Evolutionary conservation across 306 rosid species (phyloP), one percentile per base, ranked within the genome.

Genomic region (Sphenostylis stenocarpa): DNA sequence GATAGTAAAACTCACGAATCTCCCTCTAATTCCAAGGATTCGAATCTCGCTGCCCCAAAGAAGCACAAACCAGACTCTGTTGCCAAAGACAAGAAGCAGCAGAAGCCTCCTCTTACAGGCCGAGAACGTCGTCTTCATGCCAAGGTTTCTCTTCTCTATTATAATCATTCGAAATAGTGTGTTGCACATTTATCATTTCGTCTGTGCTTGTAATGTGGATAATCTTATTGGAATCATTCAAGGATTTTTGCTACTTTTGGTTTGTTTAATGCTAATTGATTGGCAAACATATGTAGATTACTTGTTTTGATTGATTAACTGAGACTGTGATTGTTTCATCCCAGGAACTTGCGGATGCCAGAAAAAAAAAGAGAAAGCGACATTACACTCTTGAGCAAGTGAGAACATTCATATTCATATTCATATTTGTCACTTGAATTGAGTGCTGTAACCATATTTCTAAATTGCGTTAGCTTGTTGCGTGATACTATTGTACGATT

Each of bases 301-400:
- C 60, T 41, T 21, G 14, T 81, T 85, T 58, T 53, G 57, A 52
- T 48, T 19, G 38, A 51, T 15, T 73, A 7, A 13, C 5, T 33
- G 38, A 13, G 44, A 8, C 33, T 52, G 6, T 78, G 17, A n/a
- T 67, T 80, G 16, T 49, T 77, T 70, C 21, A 26, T 82, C 51
- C 81, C 88, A 95, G 97, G 99, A 92, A 55, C 89, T 95, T 21
- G 81, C 92, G 1, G 97, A 92, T 69, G 86, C 97, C 70, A 88
- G 97, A 80, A 95, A 95, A 83, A 92, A 85, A 92, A 95, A 86
- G 88, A 86, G 99, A 75, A 95, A 87, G 80, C 89, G 85, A 13
- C 91, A 95, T 77, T 92, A 76, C 78, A 76, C 80, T 61, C 88
- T 95, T 63, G 97, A 95, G 71, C 97, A 88, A 76, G 97, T 90